Evolutionary conservation across 768 basidiomycete species (phyloP).

Genomic region (Lactarius hengduanensis): DNA sequence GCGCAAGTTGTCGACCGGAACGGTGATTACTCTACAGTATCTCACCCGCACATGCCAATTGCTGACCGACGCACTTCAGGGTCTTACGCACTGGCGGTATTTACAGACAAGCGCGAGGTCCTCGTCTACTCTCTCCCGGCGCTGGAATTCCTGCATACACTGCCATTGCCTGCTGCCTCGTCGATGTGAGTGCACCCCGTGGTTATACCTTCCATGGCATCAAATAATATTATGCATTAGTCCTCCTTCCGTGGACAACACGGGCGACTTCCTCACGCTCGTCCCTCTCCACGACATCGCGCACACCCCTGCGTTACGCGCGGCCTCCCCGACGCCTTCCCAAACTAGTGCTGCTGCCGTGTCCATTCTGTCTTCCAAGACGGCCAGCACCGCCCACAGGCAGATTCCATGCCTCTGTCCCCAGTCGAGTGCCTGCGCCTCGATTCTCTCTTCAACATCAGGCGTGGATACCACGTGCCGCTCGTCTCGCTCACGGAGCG

Average conservation of each 20-base stretch:
- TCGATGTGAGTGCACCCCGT: conserved; percentile 17
- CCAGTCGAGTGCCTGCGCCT: conserved; percentile 44
- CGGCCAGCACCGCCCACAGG: not conserved
- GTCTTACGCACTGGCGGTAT: conserved; percentile 49
- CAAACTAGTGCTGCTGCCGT: conserved; percentile 23
- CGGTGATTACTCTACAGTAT: conserved; percentile 40
- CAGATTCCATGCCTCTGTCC: conserved; percentile 20
- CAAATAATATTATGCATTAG: conserved; percentile 26
- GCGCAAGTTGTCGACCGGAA: conserved; percentile 59
- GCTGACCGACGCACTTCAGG: conserved; percentile 42
- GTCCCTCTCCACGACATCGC: conserved; percentile 18
- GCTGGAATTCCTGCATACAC: conserved; percentile 54
- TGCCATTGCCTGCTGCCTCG: conserved; percentile 20
- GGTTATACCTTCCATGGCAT: not conserved
- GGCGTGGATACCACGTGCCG: conserved; percentile 50
- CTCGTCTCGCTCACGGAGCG: conserved; percentile 50
- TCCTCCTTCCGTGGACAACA: conserved; percentile 35
- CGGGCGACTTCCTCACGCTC: conserved; percentile 27
- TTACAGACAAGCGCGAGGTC: conserved; percentile 49
- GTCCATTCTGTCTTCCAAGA: not conserved
- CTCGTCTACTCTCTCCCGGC: conserved; percentile 63
- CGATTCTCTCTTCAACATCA: conserved; percentile 58
- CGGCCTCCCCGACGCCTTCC: conserved; percentile 35
- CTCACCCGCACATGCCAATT: conserved; percentile 2
- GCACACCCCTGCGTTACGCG: not conserved